These are phyloP conservation scores for Boletus smithii DNA, from an alignment of 1,284 basidiomycete species.

Conservation along the genomic window DNA sequence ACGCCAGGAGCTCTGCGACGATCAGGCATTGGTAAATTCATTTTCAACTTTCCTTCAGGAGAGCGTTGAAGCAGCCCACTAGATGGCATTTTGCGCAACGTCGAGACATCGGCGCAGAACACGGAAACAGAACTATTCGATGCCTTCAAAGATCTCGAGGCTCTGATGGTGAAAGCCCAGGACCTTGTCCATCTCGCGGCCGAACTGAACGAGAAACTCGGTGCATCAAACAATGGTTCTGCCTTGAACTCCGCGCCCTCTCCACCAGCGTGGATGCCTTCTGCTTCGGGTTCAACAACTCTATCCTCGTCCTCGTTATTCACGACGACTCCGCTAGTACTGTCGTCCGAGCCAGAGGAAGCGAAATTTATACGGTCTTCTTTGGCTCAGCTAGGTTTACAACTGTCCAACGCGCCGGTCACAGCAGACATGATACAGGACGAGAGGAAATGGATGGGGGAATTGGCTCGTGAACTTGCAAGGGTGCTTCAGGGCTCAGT, in stretches of 20 bases:
- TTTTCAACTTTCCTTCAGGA: background rate
- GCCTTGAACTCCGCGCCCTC: constrained; percentile 1
- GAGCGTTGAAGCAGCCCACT: constrained; percentile 9
- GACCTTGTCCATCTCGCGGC: constrained; percentile 91
- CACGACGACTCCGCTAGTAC: constrained; percentile 29
- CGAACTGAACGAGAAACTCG: constrained; percentile 82
- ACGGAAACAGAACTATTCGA: constrained; percentile 69
- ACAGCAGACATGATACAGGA: constrained; percentile 89
- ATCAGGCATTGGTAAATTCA: constrained; percentile 28
- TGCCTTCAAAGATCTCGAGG: constrained; percentile 87
- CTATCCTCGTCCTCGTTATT: constrained; percentile 24
- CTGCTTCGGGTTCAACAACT: constrained; percentile 19
- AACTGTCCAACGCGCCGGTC: constrained; percentile 73
- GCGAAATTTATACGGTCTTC: constrained; percentile 86
- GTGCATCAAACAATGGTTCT: constrained; percentile 43
- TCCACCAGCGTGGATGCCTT: constrained; percentile 8
- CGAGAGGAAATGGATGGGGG: constrained; percentile 77
- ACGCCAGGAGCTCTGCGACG: constrained; percentile 20
- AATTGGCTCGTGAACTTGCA: constrained; percentile 82
- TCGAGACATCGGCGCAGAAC: constrained; percentile 65
- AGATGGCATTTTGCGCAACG: constrained; percentile 80
- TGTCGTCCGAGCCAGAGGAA: constrained; percentile 63
- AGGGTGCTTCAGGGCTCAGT: constrained; percentile 60
- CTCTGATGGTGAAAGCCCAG: constrained; percentile 87
- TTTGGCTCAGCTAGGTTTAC: constrained; percentile 83